Percentiles rank a stretch among this genome's conserved stretches.
phyloP scores from a whole-genome alignment of 441 rosid species.

The Geranium incanum region DNA sequence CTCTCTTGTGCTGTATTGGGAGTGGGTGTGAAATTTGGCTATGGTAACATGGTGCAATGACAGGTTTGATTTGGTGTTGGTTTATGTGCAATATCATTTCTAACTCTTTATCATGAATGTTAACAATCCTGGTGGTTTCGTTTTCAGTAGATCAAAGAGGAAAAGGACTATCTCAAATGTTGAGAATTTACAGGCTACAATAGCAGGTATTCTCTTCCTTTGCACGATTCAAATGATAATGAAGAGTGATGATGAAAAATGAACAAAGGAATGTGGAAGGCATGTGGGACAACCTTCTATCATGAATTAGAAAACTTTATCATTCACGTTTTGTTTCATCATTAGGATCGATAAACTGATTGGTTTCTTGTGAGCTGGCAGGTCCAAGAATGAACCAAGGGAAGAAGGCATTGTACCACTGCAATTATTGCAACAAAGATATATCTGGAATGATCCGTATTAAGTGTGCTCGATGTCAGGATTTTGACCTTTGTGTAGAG shows the following conservation, averaged over 20 bases:
- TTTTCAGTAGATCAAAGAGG: conserved; percentile 47
- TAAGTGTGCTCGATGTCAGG: conserved; percentile 72
- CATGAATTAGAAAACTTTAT: background rate
- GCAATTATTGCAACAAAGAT: conserved; percentile 84
- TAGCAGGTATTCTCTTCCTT: conserved; percentile 26
- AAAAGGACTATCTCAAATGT: conserved; percentile 36
- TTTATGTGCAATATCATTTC: background rate
- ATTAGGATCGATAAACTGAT: background rate
- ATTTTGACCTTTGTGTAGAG: conserved; percentile 88
- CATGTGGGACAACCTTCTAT: background rate
- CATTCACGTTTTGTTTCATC: background rate
- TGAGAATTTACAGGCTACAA: conserved; percentile 31
- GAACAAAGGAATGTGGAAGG: background rate
- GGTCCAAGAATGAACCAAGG: conserved; percentile 40
- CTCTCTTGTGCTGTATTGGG: background rate
- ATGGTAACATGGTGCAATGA: background rate
- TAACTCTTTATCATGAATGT: background rate
- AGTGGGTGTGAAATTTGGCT: background rate
- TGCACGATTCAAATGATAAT: background rate
- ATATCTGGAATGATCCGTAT: conserved; percentile 68
- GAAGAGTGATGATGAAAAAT: background rate
- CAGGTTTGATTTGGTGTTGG: background rate
- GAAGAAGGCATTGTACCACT: conserved; percentile 58
- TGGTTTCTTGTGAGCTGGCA: conserved; percentile 21
- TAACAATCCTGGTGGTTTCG: conserved; percentile 9